Evolutionary conservation across 306 rosid species (phyloP).

Genomic region (Mucuna pruriens): DNA sequence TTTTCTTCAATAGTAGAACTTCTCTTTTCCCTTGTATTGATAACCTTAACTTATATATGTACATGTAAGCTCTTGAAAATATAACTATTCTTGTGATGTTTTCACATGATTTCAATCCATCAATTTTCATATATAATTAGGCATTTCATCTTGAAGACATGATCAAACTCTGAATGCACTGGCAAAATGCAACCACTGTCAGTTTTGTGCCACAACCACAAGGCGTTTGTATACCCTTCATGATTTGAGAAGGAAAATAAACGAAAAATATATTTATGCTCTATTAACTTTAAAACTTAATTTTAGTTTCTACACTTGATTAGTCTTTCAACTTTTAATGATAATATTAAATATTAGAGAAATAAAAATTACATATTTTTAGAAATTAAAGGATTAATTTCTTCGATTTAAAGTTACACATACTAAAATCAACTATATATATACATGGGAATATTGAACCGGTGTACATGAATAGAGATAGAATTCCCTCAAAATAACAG

Average conservation of each 20-base stretch:
- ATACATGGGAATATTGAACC: no score
- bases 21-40: neutral
- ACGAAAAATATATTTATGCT: no score
- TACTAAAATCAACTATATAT: no score
- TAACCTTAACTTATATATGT: neutral
- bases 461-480: neutral
- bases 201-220: neutral
- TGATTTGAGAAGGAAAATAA: neutral
- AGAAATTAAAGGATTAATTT: no score
- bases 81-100: neutral
- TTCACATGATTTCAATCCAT: neutral
- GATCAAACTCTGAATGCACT: neutral
- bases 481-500: neutral
- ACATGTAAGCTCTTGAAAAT: neutral
- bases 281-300: no score
- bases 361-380: no score
- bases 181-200: neutral
- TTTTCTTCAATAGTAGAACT: neutral
- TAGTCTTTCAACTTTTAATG: no score
- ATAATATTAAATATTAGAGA: no score
- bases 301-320: no score
- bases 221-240: neutral
- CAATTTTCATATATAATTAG: neutral
- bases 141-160: neutral
- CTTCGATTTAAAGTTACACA: no score